A percentile compares a stretch with the other conserved stretches of the same genome.
Conservation (phyloP, 805 yeast genomes). For the Metschnikowia baotianmanensis region DNA sequence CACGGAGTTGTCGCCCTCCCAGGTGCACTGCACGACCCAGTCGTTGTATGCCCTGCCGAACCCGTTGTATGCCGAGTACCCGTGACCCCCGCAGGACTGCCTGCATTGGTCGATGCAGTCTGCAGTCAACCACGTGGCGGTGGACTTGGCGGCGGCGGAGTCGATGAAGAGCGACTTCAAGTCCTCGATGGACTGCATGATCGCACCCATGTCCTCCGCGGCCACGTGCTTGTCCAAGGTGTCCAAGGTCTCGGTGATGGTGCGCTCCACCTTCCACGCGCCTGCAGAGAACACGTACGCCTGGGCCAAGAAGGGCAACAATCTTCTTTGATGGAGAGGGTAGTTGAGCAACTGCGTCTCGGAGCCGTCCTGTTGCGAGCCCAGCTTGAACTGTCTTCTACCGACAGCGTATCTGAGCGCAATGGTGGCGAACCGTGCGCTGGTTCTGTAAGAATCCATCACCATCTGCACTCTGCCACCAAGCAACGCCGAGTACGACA, state of each 20-base stretch:
- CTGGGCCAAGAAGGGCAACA: constrained; percentile 22
- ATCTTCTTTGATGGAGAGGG: constrained; percentile 22
- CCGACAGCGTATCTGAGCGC: constrained; percentile 24
- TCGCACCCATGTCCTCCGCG: constrained; percentile 15
- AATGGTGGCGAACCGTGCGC: constrained; percentile 20
- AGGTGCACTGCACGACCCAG: constrained; percentile 25
- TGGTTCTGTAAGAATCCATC: constrained; percentile 22
- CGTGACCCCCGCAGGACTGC: constrained; percentile 24
- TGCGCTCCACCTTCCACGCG: constrained; percentile 18
- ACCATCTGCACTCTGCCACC: constrained; percentile 23
- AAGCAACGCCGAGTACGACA: constrained; percentile 21
- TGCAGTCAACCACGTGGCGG: constrained; percentile 24
- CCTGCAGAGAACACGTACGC: constrained; percentile 21
- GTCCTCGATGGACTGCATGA: constrained; percentile 13
- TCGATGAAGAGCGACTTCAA: constrained; percentile 21
- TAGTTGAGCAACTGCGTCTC: constrained; percentile 24
- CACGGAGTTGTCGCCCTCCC: constrained; percentile 25
- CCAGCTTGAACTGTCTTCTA: constrained; percentile 21
- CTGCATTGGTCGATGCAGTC: constrained; percentile 23
- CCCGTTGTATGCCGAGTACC: constrained; percentile 21
- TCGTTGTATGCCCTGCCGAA: constrained; percentile 22
- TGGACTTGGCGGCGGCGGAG: constrained; percentile 21
- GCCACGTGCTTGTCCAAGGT: constrained; percentile 19
- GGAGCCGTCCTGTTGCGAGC: constrained; percentile 22
- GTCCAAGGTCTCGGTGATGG: constrained; percentile 14